Base-by-base conservation (phyloP, 2,329 filamentous ascomycete species). In the Metarhizium brunneum region DNA sequence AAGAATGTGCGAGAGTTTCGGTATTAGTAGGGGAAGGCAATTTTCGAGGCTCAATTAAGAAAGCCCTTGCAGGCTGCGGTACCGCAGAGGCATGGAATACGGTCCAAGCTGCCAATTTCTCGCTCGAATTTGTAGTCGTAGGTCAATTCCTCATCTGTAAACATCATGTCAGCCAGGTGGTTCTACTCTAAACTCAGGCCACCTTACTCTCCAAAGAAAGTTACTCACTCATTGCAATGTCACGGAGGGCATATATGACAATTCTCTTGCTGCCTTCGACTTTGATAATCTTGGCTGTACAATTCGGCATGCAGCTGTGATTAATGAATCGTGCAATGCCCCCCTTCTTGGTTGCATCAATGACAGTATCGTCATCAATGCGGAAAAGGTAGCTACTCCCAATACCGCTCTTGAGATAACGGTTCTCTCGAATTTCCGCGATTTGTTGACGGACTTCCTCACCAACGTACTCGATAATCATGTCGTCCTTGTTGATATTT, bases 61-160 rank as follows among this genome's bases (percentile, higher is more conserved):
- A 97, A 99, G 60, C 94, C 94, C 79, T 99, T 99, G 78, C 94
- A 99, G 50, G 90, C 91, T 35, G 92, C 85, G 47, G 92, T 96
- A 58, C 94, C 94, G 72, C 94, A 99, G 52, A 99, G 85, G 77
- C 94, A 99, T 52, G 94, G 94, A 65, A 99, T 96, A 61, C 94
- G 90, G 71, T 99, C 94, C 60, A 91, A 83, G 63, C 90, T 95
- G 66, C 91, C 91, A 66, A 95, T 90, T 73, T 99, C 94, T 65
- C 94, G 88, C 76, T 99, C 94, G 71, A 99, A 99, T 73, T 99
- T 99, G 82, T 99, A 99, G 77, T 99, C 94, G 76, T 99, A 99
- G 2, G 94, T 99, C 70, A 99, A 85, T 78, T 99, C 94, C 75
- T 99, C 94, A 70, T 96, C 94, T 99, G 67, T 59, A 52, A 68